Evolutionary conservation across 1,139 yeast species (phyloP).

Genomic region (Candida sp.): DNA sequence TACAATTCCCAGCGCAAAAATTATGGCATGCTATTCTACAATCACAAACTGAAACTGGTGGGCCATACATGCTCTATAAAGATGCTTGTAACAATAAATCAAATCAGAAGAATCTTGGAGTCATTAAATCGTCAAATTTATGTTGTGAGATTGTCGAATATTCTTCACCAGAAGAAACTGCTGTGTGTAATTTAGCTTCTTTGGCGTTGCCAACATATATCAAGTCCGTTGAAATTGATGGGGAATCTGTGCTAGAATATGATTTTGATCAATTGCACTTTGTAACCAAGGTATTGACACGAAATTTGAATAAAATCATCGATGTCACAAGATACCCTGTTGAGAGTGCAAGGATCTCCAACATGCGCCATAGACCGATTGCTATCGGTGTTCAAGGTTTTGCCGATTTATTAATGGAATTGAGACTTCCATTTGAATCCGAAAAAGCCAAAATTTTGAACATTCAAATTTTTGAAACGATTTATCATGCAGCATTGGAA

Average conservation of each 20-base stretch:
- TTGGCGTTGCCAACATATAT: slow-evolving; percentile 48
- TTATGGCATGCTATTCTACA: slow-evolving; percentile 52
- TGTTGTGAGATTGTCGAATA: slow-evolving; percentile 59
- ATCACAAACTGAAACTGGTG: slow-evolving; percentile 59
- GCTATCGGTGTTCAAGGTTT: slow-evolving; percentile 91
- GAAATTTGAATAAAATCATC: slow-evolving; percentile 72
- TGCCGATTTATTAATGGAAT: slow-evolving; percentile 78
- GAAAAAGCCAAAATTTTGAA: slow-evolving; percentile 67
- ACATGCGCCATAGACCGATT: slow-evolving; percentile 78
- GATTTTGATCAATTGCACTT: slow-evolving; percentile 70
- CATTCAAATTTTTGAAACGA: slow-evolving; percentile 83
- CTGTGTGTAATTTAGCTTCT: slow-evolving; percentile 56
- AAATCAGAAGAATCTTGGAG: slow-evolving; percentile 54
- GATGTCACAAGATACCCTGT: slow-evolving; percentile 82
- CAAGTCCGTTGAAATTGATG: slow-evolving; percentile 24
- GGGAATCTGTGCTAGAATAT: slow-evolving; percentile 43
- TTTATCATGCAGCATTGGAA: slow-evolving; percentile 84
- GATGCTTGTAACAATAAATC: slow-evolving; percentile 54
- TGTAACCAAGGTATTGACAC: slow-evolving; percentile 70
- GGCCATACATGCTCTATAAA: slow-evolving; percentile 55
- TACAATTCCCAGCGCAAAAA: slow-evolving; percentile 46
- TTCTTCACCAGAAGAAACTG: slow-evolving; percentile 52
- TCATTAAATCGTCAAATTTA: slow-evolving; percentile 54
- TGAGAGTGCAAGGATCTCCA: slow-evolving; percentile 62
- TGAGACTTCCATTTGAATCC: slow-evolving; percentile 80